Conservation (phyloP, 2,329 filamentous ascomycete genomes). For the Pseudogymnoascus sp. region DNA sequence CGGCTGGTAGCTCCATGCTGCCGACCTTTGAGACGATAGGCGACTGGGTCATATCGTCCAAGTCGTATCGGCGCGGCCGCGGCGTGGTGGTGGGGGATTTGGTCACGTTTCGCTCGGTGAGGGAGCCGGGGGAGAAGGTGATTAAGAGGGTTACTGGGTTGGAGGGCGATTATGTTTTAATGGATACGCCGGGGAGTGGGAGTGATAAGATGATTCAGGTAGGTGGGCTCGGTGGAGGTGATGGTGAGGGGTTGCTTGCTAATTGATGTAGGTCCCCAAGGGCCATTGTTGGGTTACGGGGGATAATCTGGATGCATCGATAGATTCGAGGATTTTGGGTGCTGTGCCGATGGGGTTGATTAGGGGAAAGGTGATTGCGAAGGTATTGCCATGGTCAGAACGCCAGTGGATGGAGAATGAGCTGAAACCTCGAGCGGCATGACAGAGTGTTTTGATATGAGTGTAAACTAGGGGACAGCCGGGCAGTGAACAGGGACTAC, state of each 20-base stretch:
- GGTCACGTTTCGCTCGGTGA: slow-evolving; percentile 69
- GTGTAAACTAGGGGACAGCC: not conserved
- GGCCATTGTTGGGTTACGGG: slow-evolving; percentile 90
- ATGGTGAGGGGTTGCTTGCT: slow-evolving; percentile 13
- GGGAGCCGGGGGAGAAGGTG: slow-evolving; percentile 48
- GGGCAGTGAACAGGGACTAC: not conserved
- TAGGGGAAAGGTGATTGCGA: slow-evolving; percentile 69
- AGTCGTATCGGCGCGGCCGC: slow-evolving; percentile 60
- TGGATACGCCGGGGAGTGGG: slow-evolving; percentile 47
- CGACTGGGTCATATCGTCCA: slow-evolving; percentile 62
- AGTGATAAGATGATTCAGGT: slow-evolving; percentile 50
- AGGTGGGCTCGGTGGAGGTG: slow-evolving; percentile 5
- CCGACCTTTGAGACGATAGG: slow-evolving; percentile 66
- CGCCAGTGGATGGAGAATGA: slow-evolving; percentile 42
- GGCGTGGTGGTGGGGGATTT: slow-evolving; percentile 71
- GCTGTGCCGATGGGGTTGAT: slow-evolving; percentile 80
- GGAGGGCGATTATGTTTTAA: slow-evolving; percentile 58
- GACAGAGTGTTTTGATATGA: not conserved
- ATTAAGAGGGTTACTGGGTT: slow-evolving; percentile 56
- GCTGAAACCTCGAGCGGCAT: slow-evolving; percentile 24
- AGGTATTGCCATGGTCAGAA: slow-evolving; percentile 42
- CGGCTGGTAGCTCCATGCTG: slow-evolving; percentile 76
- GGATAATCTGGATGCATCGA: slow-evolving; percentile 75
- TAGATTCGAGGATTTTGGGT: slow-evolving; percentile 81
- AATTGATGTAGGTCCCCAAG: slow-evolving; percentile 60